These are phyloP conservation scores for Botryotinia narcissicola DNA, from an alignment of 2,329 filamentous ascomycete genomes.

Conservation along the genomic window DNA sequence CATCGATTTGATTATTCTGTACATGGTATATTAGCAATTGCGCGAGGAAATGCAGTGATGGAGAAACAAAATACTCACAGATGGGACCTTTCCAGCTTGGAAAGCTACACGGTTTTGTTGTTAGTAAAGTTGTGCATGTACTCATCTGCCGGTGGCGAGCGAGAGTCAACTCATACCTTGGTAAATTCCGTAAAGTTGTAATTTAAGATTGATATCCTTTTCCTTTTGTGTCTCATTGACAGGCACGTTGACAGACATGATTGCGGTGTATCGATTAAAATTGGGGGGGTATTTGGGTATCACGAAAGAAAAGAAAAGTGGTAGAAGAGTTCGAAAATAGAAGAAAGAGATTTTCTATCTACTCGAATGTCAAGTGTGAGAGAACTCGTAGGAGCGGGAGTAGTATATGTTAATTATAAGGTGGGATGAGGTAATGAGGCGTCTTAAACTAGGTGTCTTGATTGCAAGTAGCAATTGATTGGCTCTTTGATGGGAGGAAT, in stretches of 20 bases:
- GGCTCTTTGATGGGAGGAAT: background rate
- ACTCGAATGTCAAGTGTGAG: background rate
- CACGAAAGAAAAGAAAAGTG: conserved; percentile 24
- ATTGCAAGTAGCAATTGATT: background rate
- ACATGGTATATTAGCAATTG: conserved; percentile 2
- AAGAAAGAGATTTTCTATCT: background rate
- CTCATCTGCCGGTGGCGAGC: background rate
- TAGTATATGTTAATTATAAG: background rate
- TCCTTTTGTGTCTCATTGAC: conserved; percentile 35
- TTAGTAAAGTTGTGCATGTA: conserved; percentile 34
- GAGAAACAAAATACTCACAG: conserved; percentile 40
- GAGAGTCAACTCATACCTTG: conserved; percentile 47
- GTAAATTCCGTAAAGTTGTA: conserved; percentile 91
- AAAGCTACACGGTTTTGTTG: conserved; percentile 57
- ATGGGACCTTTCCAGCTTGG: conserved; percentile 84
- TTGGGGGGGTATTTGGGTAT: conserved; percentile 24
- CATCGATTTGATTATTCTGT: conserved; percentile 74
- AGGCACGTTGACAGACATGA: conserved; percentile 36
- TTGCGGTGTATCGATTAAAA: conserved; percentile 18
- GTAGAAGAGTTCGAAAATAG: background rate
- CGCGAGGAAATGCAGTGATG: conserved; percentile 12
- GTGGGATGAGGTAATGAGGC: conserved; percentile 14
- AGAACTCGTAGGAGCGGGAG: background rate
- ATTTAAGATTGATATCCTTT: conserved; percentile 80
- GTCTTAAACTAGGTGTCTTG: background rate